Conservation (phyloP, 1,284 basidiomycete species). For the Apiotrichum brassicae region DNA sequence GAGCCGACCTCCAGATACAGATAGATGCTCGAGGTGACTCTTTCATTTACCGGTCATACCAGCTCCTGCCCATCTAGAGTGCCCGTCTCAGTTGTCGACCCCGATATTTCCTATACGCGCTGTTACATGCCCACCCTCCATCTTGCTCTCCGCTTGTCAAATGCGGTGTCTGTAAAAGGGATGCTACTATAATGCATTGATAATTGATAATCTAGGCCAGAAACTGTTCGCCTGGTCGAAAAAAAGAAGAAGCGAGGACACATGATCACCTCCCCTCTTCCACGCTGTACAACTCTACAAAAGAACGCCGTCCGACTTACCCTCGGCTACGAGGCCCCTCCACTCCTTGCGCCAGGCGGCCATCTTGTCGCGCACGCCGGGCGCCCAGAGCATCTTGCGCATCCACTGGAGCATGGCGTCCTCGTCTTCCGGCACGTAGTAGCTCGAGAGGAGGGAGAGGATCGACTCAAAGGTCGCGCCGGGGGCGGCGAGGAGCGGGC, state of each 20-base stretch:
- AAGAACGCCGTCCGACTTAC: slow-evolving; percentile 28
- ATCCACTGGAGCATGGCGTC: slow-evolving; percentile 74
- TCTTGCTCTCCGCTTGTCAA: no score
- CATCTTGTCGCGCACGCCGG: slow-evolving; percentile 65
- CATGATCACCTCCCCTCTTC: no score
- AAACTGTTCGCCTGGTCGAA: background rate
- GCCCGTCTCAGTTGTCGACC: no score
- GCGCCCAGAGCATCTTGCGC: slow-evolving; percentile 61
- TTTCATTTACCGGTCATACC: no score
- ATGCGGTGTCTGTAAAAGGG: no score
- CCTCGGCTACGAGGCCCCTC: slow-evolving; percentile 27
- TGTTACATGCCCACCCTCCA: no score
- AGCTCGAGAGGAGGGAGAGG: slow-evolving; percentile 77
- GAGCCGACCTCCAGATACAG: no score
- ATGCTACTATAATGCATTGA: background rate
- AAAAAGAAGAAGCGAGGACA: no score
- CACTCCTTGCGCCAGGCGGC: slow-evolving; percentile 48
- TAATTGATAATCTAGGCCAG: background rate
- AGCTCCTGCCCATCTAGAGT: no score
- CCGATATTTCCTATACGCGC: no score
- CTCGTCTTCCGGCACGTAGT: slow-evolving; percentile 85
- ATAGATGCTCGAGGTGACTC: no score
- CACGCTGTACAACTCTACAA: slow-evolving; percentile 8
- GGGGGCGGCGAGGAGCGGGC: slow-evolving; percentile 3
- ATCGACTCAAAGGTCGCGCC: slow-evolving; percentile 84